Percentiles rank a stretch among this genome's conserved stretches.
Conservation (phyloP, 192 early-diverging fungal species). For the Piromyces finnis region DNA sequence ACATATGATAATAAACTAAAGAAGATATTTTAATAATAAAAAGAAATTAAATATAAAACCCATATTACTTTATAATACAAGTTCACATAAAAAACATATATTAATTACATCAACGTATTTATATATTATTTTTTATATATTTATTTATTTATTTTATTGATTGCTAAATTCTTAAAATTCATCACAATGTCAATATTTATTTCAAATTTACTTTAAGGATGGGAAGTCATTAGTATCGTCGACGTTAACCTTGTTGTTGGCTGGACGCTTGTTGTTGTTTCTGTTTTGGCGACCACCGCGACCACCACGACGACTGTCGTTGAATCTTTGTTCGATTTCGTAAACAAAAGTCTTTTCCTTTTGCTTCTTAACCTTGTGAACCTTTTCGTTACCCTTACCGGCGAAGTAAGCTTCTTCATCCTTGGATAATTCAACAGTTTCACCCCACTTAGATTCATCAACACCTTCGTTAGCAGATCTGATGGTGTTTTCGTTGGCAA, state of each 20-base stretch:
- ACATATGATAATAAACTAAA: neutral
- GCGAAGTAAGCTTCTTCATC: slow-evolving; percentile 57
- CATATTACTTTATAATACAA: no score
- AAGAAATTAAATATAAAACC: neutral
- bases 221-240: neutral
- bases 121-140: neutral
- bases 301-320: slow-evolving; percentile 41
- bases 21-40: neutral
- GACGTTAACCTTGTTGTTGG: neutral
- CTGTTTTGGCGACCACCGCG: slow-evolving; percentile 4
- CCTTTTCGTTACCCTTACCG: slow-evolving; percentile 32
- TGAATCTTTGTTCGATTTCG: slow-evolving; percentile 67
- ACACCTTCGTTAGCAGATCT: slow-evolving; percentile 80
- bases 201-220: neutral
- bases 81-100: no score
- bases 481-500: slow-evolving; percentile 32
- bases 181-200: neutral
- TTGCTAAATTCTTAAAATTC: neutral
- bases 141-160: neutral
- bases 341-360: slow-evolving; percentile 43
- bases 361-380: slow-evolving; percentile 18
- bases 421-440: slow-evolving; percentile 46
- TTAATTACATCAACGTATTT: neutral
- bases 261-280: neutral
- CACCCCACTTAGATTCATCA: slow-evolving; percentile 70